Conservation (phyloP, 2,329 filamentous ascomycete species). For the Cytospora piceicola region DNA sequence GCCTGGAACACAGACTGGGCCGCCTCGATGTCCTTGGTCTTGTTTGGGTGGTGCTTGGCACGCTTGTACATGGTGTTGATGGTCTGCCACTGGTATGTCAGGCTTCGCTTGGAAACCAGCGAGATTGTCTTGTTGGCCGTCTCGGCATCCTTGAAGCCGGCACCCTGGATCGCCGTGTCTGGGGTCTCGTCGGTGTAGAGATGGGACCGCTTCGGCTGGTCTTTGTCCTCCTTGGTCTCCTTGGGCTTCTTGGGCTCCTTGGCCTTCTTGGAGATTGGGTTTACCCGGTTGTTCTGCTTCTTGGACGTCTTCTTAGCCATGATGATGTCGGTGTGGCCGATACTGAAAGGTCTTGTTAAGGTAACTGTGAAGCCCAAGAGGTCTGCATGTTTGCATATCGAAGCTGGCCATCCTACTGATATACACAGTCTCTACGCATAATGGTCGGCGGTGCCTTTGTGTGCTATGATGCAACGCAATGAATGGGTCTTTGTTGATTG, state of each 20-base stretch:
- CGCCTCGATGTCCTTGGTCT: conserved; percentile 29
- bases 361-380: not conserved
- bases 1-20: conserved; percentile 25
- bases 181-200: conserved; percentile 30
- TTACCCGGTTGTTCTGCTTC: conserved; percentile 26
- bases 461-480: conserved; percentile 7
- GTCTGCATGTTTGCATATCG: not conserved
- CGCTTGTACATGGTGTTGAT: conserved; percentile 31
- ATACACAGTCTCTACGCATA: not conserved
- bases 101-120: conserved; percentile 25
- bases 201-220: conserved; percentile 24
- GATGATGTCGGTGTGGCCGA: not conserved
- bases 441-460: not conserved
- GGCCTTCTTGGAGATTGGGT: conserved; percentile 27
- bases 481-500: conserved; percentile 8
- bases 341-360: not conserved
- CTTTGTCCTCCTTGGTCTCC: conserved; percentile 12
- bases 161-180: conserved; percentile 26
- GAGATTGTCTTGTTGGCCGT: conserved; percentile 28
- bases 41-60: conserved; percentile 30
- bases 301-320: conserved; percentile 26
- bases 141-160: conserved; percentile 29
- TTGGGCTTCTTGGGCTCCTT: conserved; percentile 1
- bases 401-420: not conserved
- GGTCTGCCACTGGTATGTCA: conserved; percentile 28